phyloP scores from a whole-genome alignment of 2,329 filamentous ascomycete genomes.

The Juglanconis sp. region DNA sequence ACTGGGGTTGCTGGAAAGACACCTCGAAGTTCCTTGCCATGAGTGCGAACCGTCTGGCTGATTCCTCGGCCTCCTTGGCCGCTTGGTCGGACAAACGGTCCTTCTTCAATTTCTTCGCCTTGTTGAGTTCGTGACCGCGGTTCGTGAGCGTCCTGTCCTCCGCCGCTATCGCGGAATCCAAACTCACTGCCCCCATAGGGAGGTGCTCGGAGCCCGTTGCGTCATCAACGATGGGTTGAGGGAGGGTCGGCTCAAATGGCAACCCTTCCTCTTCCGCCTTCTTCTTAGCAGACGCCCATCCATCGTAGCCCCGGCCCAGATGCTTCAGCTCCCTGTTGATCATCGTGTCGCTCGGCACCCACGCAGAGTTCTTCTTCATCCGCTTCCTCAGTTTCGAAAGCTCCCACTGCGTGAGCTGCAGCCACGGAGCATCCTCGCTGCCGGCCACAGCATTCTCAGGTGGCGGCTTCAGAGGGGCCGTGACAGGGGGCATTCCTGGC shows the following conservation, averaged over 20 bases:
- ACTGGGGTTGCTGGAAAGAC: conserved; percentile 20
- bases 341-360: conserved; percentile 84
- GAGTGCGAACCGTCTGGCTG: conserved; percentile 30
- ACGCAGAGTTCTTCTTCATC: conserved; percentile 90
- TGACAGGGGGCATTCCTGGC: conserved; percentile 9
- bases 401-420: conserved; percentile 63
- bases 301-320: conserved; percentile 64
- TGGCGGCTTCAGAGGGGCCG: conserved; percentile 49
- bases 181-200: conserved; percentile 58
- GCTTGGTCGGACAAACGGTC: conserved; percentile 61
- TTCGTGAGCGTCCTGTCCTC: conserved; percentile 66
- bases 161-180: conserved; percentile 48
- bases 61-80: conserved; percentile 54
- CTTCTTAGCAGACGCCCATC: conserved; percentile 59
- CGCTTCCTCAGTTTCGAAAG: conserved; percentile 70
- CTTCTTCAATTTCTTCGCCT: conserved; percentile 71
- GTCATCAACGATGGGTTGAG: conserved; percentile 42
- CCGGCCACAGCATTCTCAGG: conserved; percentile 58
- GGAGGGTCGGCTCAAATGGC: conserved; percentile 50
- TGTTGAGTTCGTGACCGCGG: conserved; percentile 74
- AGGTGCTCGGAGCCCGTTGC: conserved; percentile 51
- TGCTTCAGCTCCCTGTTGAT: conserved; percentile 73
- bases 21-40: conserved; percentile 26
- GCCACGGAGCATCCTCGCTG: conserved; percentile 60
- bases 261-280: conserved; percentile 64